phyloP scores from a whole-genome alignment of 768 basidiomycete genomes.

The Suillus occidentalis region DNA sequence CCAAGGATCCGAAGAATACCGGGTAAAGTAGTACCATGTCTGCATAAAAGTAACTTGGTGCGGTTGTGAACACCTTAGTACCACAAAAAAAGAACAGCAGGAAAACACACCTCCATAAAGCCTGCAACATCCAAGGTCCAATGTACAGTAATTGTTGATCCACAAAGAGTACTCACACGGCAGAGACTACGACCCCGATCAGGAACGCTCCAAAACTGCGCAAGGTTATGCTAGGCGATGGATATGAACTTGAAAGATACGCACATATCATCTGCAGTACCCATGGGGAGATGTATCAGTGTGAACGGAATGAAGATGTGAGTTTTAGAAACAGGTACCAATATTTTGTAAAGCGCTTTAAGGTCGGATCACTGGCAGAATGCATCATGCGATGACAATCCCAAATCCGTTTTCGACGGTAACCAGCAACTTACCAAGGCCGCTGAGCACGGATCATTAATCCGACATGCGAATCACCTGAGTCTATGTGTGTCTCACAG shows the following conservation, averaged over 20 bases:
- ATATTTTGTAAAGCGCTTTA: neutral
- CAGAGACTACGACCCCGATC: slow-evolving; percentile 47
- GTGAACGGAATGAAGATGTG: neutral
- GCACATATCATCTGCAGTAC: slow-evolving; percentile 30
- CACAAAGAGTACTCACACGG: slow-evolving; percentile 34
- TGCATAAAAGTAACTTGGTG: slow-evolving; percentile 48
- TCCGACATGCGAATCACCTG: neutral
- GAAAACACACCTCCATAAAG: slow-evolving; percentile 43
- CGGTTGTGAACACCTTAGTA: neutral
- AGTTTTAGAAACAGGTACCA: neutral
- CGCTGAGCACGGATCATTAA: neutral
- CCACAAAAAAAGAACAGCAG: neutral
- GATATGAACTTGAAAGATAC: slow-evolving; percentile 6
- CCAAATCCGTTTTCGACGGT: neutral
- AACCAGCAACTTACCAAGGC: neutral
- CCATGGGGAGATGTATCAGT: neutral
- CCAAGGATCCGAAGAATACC: slow-evolving; percentile 45
- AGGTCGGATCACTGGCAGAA: neutral
- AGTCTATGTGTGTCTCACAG: too few species aligned
- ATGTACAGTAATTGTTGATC: neutral
- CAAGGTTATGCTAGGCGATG: neutral
- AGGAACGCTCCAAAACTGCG: slow-evolving; percentile 46
- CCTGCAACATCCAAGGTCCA: slow-evolving; percentile 24
- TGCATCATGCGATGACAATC: neutral
- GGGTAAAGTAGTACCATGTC: slow-evolving; percentile 49